Evolutionary conservation across 2,329 filamentous ascomycete genomes (phyloP).

Genomic region (Phyllosticta paracitricarpa): DNA sequence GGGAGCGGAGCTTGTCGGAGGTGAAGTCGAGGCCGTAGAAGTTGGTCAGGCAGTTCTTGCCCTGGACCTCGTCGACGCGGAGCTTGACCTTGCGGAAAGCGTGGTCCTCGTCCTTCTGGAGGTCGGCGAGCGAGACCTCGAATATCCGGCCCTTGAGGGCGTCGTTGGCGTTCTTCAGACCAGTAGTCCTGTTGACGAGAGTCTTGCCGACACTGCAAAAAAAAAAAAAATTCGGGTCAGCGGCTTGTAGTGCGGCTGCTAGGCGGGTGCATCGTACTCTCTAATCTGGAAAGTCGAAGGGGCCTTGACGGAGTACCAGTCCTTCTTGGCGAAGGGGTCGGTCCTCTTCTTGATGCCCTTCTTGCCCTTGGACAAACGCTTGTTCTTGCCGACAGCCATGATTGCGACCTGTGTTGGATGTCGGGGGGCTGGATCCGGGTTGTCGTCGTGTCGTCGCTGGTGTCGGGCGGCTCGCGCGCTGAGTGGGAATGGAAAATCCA

Average conservation of each 20-base stretch:
- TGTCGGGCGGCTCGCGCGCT: constrained; percentile 17
- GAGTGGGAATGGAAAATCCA: constrained; percentile 12
- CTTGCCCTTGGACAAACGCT: constrained; percentile 99
- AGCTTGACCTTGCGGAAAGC: constrained; percentile 99
- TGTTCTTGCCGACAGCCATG: constrained; percentile 94
- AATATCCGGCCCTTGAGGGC: constrained; percentile 97
- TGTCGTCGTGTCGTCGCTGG: constrained; percentile 13
- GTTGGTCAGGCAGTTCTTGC: constrained; percentile 99
- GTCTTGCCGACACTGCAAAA: constrained; percentile 89
- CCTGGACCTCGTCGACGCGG: constrained; percentile 95
- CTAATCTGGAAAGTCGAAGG: constrained; percentile 90
- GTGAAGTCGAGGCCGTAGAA: constrained; percentile 99
- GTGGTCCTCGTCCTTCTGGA: constrained; percentile 99
- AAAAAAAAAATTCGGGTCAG: constrained; percentile 17
- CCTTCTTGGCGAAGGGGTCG: constrained; percentile 97
- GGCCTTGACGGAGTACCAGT: constrained; percentile 98
- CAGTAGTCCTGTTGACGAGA: constrained; percentile 96
- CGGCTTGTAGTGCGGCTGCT: constrained; percentile 4
- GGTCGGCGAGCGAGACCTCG: constrained; percentile 96
- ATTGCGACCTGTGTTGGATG: constrained; percentile 45
- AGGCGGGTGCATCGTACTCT: constrained; percentile 60
- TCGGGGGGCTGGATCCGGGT: constrained; percentile 22
- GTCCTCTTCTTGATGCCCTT: constrained; percentile 99
- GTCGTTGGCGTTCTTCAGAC: constrained; percentile 99
- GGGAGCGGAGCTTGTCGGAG: constrained; percentile 97